Percentiles rank a stretch among this genome's conserved stretches.
These are phyloP conservation scores for Phytophthora tubulina DNA, from an alignment of 352 stramenopile genomes.

Conservation along the genomic window DNA sequence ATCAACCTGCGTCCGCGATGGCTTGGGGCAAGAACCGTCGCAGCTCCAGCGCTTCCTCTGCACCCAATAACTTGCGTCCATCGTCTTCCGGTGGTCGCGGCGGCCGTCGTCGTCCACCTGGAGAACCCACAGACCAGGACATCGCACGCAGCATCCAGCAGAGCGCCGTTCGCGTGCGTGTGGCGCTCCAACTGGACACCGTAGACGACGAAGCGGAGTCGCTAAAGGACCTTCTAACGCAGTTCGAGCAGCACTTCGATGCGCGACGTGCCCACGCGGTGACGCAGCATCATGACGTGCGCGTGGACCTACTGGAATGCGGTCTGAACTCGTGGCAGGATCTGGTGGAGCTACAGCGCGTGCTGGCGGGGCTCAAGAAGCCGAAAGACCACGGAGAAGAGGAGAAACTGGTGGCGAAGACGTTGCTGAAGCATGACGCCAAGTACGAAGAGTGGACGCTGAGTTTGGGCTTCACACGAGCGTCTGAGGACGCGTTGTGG, in stretches of 20 bases:
- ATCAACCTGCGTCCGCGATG: conserved; percentile 10
- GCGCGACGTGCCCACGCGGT: conserved; percentile 2
- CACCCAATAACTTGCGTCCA: neutral
- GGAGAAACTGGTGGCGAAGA: conserved; percentile 24
- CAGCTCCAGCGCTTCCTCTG: neutral
- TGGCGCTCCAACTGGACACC: conserved; percentile 33
- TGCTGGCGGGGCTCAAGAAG: conserved; percentile 44
- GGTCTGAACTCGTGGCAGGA: conserved; percentile 60
- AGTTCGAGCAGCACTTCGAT: conserved; percentile 21
- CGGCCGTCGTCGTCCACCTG: conserved; percentile 16
- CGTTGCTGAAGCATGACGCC: conserved; percentile 32
- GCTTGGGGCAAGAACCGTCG: conserved; percentile 32
- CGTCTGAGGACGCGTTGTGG: conserved; percentile 56
- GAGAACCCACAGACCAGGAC: conserved; percentile 38
- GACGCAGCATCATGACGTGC: conserved; percentile 11
- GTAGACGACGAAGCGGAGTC: conserved; percentile 4
- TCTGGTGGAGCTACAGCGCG: conserved; percentile 56
- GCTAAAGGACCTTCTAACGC: conserved; percentile 9
- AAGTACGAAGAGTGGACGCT: conserved; percentile 46
- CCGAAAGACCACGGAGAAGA: conserved; percentile 17
- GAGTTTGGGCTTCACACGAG: conserved; percentile 41
- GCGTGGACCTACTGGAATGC: conserved; percentile 57
- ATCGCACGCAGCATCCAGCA: conserved; percentile 36
- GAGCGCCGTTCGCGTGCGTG: conserved; percentile 37
- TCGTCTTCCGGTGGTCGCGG: conserved; percentile 15